phyloP scores from a whole-genome alignment of 805 yeast genomes.

The Candida golubevii region DNA sequence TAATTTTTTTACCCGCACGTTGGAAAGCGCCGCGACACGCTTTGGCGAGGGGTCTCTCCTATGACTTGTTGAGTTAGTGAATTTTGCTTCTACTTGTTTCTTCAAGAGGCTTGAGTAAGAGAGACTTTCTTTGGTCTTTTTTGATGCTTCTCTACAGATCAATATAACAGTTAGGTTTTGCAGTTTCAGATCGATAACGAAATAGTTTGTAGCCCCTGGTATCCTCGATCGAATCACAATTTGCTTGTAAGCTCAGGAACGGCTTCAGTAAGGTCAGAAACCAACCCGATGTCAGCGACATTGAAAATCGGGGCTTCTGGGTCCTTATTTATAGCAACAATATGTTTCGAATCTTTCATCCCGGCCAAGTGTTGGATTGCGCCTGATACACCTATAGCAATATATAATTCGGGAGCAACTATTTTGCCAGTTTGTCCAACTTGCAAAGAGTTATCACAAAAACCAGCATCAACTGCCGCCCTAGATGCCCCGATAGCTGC shows the following conservation, averaged over 20 bases:
- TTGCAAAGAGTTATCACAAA: constrained; percentile 92
- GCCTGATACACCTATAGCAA: constrained; percentile 93
- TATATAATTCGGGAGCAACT: constrained; percentile 91
- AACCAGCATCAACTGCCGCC: constrained; percentile 97
- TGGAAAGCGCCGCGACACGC: too few species aligned
- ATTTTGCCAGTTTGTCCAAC: constrained; percentile 98
- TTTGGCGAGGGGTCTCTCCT: too few species aligned
- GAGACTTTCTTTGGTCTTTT: too few species aligned
- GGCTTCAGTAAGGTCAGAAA: constrained; percentile 80
- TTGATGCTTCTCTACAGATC: too few species aligned
- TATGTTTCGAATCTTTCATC: constrained; percentile 91
- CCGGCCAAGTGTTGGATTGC: constrained; percentile 99
- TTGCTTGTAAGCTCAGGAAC: constrained; percentile 89
- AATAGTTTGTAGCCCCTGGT: too few species aligned
- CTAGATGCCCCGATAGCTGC: constrained; percentile 98
- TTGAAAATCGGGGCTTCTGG: constrained; percentile 92
- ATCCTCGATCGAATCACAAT: constrained; percentile 29
- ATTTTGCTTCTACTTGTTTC: too few species aligned
- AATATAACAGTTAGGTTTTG: too few species aligned
- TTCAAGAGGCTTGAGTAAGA: too few species aligned
- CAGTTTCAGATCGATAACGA: too few species aligned
- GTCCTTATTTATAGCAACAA: constrained; percentile 93
- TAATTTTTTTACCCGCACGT: too few species aligned
- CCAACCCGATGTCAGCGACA: constrained; percentile 83
- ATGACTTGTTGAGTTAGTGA: too few species aligned